Evolutionary conservation across 164 flowering plant species (phyloP), one percentile per base, ranked within the genome.

Genomic region (Aristolochia californica): DNA sequence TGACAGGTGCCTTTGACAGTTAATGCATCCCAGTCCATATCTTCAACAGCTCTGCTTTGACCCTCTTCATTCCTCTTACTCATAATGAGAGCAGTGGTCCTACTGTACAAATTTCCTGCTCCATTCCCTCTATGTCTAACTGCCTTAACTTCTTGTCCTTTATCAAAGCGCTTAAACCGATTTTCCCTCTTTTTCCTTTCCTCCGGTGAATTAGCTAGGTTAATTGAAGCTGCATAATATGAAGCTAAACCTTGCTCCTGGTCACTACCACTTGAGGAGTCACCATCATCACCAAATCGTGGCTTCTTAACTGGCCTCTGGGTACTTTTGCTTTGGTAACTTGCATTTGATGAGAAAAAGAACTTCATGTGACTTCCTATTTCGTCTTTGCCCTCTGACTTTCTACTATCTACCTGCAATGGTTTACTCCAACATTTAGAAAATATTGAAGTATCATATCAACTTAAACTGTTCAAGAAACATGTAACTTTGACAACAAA

Each of bases 1-100:
- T 87, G 99, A 77, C 88, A 87, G 53, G 96, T 89, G 48, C 99
- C 99, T 70, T 80, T 93, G 14, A 93, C 85, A 68, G 97, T 89
- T 53, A 93, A 81, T 5, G 97, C 72, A 78, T 93, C 95, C 99
- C 97, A 93, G 59, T 93, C 96, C 64, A 93, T 87, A 74, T 93
- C 97, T 76, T 93, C 99, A 60, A 93, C 97, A 65, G 97, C 96
- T 63, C 77, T 75, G 74, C 74, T 77, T 23, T 66, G 77, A 45
- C 75, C 74, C 52, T 83, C 85, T 62, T 87, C 96, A 61, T 68
- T 66, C 62, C 24, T 78, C 75, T 74, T 87, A 73, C 78, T 78
- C 61, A 83, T 74, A 56, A 78, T 75, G 72, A 82, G 61, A 27
- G 84, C 91, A 74, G 60, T 79, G 26, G 86, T 74, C 78, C 85